phyloP scores from a whole-genome alignment of 192 early-diverging fungal species.

The Obelidium mucronatum region DNA sequence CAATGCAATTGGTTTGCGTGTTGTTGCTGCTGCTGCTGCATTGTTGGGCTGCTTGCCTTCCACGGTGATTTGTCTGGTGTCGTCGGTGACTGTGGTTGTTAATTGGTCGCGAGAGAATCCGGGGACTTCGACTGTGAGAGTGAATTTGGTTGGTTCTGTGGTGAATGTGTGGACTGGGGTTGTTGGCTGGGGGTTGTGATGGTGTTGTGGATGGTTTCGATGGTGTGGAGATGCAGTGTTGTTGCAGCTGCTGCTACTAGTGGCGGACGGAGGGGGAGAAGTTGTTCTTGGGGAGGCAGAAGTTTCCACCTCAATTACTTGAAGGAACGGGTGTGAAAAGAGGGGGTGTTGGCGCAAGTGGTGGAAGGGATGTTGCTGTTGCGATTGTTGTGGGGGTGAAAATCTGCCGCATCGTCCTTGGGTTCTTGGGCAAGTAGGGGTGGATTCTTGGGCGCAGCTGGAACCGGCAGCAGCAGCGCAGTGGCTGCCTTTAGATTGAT shows the following conservation, averaged over 20 bases:
- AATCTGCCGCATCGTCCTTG: not conserved
- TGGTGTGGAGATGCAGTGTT: no score
- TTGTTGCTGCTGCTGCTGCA: no score
- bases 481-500: not conserved
- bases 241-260: no score
- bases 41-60: no score
- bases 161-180: slow-evolving; percentile 8
- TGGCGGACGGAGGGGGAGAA: not conserved
- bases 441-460: not conserved
- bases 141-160: not conserved
- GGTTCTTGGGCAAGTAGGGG: not conserved
- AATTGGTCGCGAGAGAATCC: slow-evolving; percentile 10
- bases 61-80: slow-evolving; percentile 10
- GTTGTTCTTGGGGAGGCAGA: not conserved
- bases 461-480: not conserved
- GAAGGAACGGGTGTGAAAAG: not conserved
- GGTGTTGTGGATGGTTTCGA: no score
- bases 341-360: not conserved
- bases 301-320: not conserved
- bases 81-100: slow-evolving; percentile 12
- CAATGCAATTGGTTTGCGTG: slow-evolving; percentile 7
- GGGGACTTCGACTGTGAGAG: slow-evolving; percentile 18
- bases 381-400: not conserved
- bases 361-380: not conserved
- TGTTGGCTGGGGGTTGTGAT: not conserved